A percentile compares a stretch with the other conserved stretches of the same genome.
phyloP scores from a whole-genome alignment of 78 protist genomes.

The Cavenderia fasciculata region DNA sequence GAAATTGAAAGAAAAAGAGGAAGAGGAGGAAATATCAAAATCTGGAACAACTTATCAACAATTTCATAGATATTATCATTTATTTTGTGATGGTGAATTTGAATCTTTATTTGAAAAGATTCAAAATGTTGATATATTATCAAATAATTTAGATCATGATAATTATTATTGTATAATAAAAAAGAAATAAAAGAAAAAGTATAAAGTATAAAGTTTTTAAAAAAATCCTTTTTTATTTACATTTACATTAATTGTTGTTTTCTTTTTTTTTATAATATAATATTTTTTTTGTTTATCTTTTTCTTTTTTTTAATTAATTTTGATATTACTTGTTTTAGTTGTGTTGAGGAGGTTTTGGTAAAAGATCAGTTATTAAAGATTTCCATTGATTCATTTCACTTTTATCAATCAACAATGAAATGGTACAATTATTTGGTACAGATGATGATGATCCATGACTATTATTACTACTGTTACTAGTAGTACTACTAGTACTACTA shows the following conservation, averaged over 20 bases:
- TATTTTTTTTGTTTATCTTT: too few species aligned
- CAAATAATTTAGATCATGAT: slow-evolving; percentile 71
- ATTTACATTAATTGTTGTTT: too few species aligned
- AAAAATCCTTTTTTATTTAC: too few species aligned
- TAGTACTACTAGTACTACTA: too few species aligned
- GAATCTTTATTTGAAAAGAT: slow-evolving; percentile 30
- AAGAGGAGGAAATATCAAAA: slow-evolving; percentile 5
- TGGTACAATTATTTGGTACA: too few species aligned
- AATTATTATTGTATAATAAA: slow-evolving; percentile 70
- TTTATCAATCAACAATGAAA: neutral
- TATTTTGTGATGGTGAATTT: slow-evolving; percentile 81
- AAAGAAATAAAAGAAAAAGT: slow-evolving; percentile 1
- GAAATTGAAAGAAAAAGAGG: neutral
- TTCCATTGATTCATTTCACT: slow-evolving; percentile 37
- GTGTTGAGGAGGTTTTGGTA: slow-evolving; percentile 56
- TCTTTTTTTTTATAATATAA: too few species aligned
- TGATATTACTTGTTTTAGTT: too few species aligned
- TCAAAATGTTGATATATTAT: neutral
- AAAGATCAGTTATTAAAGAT: slow-evolving; percentile 11
- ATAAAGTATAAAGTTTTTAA: too few species aligned
- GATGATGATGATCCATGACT: neutral
- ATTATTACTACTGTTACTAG: neutral
- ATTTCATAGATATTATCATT: slow-evolving; percentile 81
- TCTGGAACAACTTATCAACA: slow-evolving; percentile 43
- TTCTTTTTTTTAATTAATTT: too few species aligned